Percentiles rank a stretch among this genome's conserved stretches.
phyloP scores from a whole-genome alignment of 2,329 filamentous ascomycete species.

The Pyrenophora tritici-repentis region DNA sequence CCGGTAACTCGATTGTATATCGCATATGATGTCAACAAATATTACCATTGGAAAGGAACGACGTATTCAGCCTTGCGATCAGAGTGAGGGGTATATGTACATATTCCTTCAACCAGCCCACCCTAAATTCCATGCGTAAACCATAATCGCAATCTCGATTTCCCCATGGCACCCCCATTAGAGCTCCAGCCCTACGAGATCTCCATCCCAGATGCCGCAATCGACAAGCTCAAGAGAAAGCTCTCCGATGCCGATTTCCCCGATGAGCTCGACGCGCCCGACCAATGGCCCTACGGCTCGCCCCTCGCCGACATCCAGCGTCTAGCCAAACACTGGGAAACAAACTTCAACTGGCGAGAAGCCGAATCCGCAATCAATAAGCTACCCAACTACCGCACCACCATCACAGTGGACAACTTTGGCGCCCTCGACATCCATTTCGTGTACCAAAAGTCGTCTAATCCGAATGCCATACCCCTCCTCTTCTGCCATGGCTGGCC shows the following conservation, averaged over 20 bases:
- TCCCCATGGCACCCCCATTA: constrained; percentile 13
- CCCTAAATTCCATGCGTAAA: not conserved
- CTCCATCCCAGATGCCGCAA: constrained; percentile 47
- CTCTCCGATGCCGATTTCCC: constrained; percentile 61
- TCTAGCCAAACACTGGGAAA: constrained; percentile 62
- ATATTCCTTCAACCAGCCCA: too few relatives aligned
- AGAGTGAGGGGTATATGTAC: not conserved
- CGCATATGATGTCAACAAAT: not conserved
- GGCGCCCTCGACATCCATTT: constrained; percentile 67
- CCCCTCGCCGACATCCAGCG: constrained; percentile 65
- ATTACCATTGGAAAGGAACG: not conserved
- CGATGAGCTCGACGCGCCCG: constrained; percentile 54
- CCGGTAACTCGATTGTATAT: not conserved
- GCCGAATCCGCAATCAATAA: constrained; percentile 64
- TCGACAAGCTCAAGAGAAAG: constrained; percentile 62
- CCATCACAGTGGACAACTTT: constrained; percentile 62
- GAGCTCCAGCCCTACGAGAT: constrained; percentile 39
- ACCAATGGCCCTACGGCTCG: constrained; percentile 63
- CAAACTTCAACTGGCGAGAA: constrained; percentile 64
- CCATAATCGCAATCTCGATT: not conserved
- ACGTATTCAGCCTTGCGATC: not conserved
- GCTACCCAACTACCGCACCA: constrained; percentile 63
- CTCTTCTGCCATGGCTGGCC: constrained; percentile 75
- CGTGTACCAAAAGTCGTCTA: constrained; percentile 61
- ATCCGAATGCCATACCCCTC: constrained; percentile 63